phyloP scores from a whole-genome alignment of 2,329 filamentous ascomycete species.

The Colletotrichum zoysiae region DNA sequence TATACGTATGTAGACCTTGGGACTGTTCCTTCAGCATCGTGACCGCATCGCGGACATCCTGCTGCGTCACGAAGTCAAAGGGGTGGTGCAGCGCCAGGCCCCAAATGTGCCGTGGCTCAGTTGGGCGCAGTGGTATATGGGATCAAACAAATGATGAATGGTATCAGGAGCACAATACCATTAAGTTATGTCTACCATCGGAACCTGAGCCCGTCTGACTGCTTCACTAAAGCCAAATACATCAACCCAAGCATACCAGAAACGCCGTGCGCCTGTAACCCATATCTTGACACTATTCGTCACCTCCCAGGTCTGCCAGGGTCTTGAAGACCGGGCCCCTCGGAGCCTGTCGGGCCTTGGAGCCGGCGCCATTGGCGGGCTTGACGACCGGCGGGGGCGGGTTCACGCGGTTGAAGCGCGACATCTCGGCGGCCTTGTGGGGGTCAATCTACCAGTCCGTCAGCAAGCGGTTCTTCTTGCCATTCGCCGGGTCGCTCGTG shows the following conservation, averaged over 20 bases:
- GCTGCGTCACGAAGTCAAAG: no score
- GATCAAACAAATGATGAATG: no score
- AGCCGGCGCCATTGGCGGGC: conserved; percentile 39
- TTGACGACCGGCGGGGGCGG: conserved; percentile 47
- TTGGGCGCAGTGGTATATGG: no score
- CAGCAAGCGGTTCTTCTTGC: conserved; percentile 12
- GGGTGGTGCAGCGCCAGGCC: no score
- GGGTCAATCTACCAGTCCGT: conserved; percentile 65
- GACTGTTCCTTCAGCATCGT: no score
- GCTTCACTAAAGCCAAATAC: not conserved
- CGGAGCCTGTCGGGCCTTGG: conserved; percentile 38
- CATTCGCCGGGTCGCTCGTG: conserved; percentile 1
- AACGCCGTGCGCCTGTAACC: conserved; percentile 27
- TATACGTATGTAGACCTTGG: no score
- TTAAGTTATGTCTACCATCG: no score
- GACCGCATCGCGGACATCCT: no score
- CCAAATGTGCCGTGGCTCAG: no score
- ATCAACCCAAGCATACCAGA: conserved; percentile 1
- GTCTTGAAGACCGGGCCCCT: conserved; percentile 62
- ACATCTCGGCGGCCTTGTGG: conserved; percentile 71
- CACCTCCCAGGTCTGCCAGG: conserved; percentile 63
- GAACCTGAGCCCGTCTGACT: not conserved
- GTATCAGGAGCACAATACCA: no score
- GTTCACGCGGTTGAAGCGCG: conserved; percentile 68
- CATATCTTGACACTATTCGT: conserved; percentile 10